phyloP scores from a whole-genome alignment of 73 alveolate genomes.

The Blepharisma stoltei region DNA sequence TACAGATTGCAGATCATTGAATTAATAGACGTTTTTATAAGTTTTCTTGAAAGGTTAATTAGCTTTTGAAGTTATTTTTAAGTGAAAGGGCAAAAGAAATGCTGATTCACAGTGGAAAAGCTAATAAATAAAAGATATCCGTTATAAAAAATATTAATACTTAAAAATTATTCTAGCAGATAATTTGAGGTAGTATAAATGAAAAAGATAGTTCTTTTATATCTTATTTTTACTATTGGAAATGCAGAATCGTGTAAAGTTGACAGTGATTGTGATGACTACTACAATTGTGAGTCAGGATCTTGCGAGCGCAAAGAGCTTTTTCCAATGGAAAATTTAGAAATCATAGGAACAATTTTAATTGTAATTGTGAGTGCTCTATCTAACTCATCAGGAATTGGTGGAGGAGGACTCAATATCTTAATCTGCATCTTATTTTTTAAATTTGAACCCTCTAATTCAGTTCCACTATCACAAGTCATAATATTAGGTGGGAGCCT shows the following conservation, averaged over 20 bases:
- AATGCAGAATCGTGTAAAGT: not conserved
- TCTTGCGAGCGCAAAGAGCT: not conserved
- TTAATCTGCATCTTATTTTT: slow-evolving; percentile 72
- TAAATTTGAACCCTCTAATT: slow-evolving; percentile 65
- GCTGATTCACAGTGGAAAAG: no score
- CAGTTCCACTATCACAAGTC: slow-evolving; percentile 73
- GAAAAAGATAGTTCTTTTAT: no score
- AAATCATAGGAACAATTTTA: slow-evolving; percentile 44
- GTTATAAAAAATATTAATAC: no score
- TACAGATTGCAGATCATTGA: no score
- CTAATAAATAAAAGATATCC: no score
- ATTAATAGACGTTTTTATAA: no score
- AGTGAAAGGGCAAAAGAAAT: no score
- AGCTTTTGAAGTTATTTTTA: no score
- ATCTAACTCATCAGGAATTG: slow-evolving; percentile 88
- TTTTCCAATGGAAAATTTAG: slow-evolving; percentile 37
- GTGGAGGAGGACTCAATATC: slow-evolving; percentile 87
- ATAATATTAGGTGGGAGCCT: slow-evolving; percentile 59
- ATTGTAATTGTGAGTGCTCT: slow-evolving; percentile 58
- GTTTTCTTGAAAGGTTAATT: no score
- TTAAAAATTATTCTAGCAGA: no score
- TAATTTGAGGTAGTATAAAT: no score
- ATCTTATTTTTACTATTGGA: not conserved
- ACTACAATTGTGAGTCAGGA: not conserved
- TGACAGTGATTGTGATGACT: not conserved